Evolutionary conservation across 768 basidiomycete species (phyloP), one percentile per base, ranked within the genome.

Genomic region (Coprinopsis strossmayeri): DNA sequence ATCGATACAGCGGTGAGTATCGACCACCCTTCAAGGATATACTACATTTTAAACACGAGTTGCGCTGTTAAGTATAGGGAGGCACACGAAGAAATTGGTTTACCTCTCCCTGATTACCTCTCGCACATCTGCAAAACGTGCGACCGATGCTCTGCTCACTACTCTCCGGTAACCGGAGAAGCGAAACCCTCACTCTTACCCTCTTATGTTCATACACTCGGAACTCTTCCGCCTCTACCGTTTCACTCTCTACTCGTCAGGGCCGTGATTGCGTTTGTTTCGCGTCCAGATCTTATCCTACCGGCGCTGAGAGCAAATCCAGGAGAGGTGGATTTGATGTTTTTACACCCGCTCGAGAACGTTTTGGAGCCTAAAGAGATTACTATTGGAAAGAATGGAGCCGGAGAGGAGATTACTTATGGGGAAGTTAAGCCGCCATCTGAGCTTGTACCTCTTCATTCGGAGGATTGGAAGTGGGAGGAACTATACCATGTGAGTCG

Each of bases 41-140:
- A n/a, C n/a, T n/a, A n/a, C n/a, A n/a, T n/a, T n/a, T n/a, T n/a
- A n/a, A n/a, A n/a, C n/a, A n/a, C n/a, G n/a, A n/a, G n/a, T n/a
- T n/a, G n/a, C n/a, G 11, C 35, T 18, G n/a, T 27, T 18, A 35
- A 91, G 89, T 74, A 75, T 28, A 70, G 91, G 50, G 91, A 93
- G 65, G 91, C 91, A 0, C 59, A 76, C 48, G 91, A 93, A 65
- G 91, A 93, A 65, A 81, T 91, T 24, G 77, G 68, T 2, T 70
- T 93, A 1, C 80, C 86, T 0, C 60, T 78, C 1, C 34, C 65
- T 46, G 41, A 25, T 3, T 17, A 23, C 24, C 24, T 26, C 24
- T 9, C 41, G 10, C 41, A 42, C 17, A 42, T 23, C 20, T 42
- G 41, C 41, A 42, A 17, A 23, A 11, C 41, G 17, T 42, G 41